Evolutionary conservation across 2,329 filamentous ascomycete genomes (phyloP).

Genomic region (Tolypocladium nubicola): DNA sequence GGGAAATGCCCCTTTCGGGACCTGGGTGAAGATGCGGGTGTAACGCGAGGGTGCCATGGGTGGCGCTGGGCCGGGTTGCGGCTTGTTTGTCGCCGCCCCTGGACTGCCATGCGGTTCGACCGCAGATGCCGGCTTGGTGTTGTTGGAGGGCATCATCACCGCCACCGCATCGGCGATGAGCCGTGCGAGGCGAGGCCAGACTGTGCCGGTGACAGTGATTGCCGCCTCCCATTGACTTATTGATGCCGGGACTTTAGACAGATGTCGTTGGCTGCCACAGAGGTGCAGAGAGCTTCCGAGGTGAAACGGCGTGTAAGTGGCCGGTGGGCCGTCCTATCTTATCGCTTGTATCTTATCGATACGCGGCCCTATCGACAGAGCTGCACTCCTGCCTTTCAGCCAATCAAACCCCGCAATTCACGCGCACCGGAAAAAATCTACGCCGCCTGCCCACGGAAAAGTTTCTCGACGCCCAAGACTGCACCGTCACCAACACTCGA

Average conservation of each 20-base stretch:
- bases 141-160: not conserved
- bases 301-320: not conserved
- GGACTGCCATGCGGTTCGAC: not conserved
- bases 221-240: not conserved
- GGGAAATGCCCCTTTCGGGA: not conserved
- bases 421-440: conserved; percentile 1
- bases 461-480: conserved; percentile 3
- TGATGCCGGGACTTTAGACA: not conserved
- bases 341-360: not conserved
- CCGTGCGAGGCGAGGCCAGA: not conserved
- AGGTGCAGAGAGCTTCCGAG: not conserved
- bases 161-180: not conserved
- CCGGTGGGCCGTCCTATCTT: not conserved
- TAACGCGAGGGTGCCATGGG: not conserved
- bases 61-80: no score
- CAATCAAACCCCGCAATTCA: not conserved
- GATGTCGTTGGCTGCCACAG: not conserved
- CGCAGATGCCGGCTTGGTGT: not conserved
- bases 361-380: not conserved
- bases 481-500: not conserved
- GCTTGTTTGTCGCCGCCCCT: not conserved
- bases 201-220: not conserved
- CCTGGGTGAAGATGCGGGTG: not conserved
- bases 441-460: conserved; percentile 4
- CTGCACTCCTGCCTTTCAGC: not conserved